Evolutionary conservation across 225 moss, liverwort and hornwort genomes (phyloP), one percentile per base, ranked within the genome.

Genomic region (Takakia lepidozioides): DNA sequence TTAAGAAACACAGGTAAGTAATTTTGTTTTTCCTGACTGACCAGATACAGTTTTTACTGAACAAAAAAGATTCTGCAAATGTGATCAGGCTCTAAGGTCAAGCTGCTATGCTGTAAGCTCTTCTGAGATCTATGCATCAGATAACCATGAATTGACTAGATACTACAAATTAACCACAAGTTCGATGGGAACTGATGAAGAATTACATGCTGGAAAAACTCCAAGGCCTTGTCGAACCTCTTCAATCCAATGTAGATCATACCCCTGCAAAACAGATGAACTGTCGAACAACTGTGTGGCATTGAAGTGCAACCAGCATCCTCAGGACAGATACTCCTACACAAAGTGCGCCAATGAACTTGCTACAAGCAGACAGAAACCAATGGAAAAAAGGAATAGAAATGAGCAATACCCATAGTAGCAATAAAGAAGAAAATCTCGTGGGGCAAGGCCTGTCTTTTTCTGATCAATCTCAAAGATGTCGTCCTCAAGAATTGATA

Each of bases 381-480:
- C 8, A 46, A 44, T 46, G 35, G 34, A 24, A 30, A 38, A 59
- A 9, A 25, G n/a, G 46, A 20, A 46, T 10, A 11, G 19, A 29
- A 22, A 30, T 32, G 17, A 56, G 29, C 46, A n/a, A 47, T 83
- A 95, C 95, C 98, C 98, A 59, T 98, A 98, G 53, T 91, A 98
- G 63, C 98, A 98, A 58, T 98, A 91, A 48, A 98, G 57, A 50
- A 98, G 91, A 52, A 98, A 98, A 55, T 98, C 98, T 35, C 91
- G 82, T 41, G 91, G 87, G 41, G 83, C 69, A 59, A 98, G 83
- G 22, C 85, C 83, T 22, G 98, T 91, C 69, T 73, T 87, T 46
- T 85, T 98, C 42, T 87, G 91, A 66, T 98, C 98, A 55, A 98
- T 91, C 66, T 98, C 98, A 48, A 98, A 98, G 47, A 98, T 98